phyloP scores from a whole-genome alignment of 2,329 filamentous ascomycete species.

The Xylariaceae sp. region DNA sequence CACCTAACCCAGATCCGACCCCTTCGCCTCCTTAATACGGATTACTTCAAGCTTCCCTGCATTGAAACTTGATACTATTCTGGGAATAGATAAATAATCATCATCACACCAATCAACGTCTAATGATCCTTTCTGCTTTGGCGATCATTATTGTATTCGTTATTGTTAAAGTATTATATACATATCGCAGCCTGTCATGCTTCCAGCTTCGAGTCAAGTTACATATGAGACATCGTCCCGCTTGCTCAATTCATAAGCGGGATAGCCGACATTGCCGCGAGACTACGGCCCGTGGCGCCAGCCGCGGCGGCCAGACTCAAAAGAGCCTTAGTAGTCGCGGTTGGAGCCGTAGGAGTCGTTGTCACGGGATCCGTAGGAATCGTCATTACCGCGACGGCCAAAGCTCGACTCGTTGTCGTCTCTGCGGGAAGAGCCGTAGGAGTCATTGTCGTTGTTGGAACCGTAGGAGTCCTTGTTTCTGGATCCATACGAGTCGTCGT shows the following conservation, averaged over 20 bases:
- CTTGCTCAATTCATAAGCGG: conserved; percentile 2
- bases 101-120: too few relatives aligned
- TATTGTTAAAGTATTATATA: too few relatives aligned
- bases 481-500: conserved; percentile 7
- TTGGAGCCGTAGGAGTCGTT: conserved; percentile 18
- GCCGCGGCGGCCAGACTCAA: conserved; percentile 8
- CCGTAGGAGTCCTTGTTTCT: conserved; percentile 18
- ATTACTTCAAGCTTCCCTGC: too few relatives aligned
- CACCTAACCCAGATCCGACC: too few relatives aligned
- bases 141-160: too few relatives aligned
- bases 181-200: too few relatives aligned
- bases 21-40: too few relatives aligned
- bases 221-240: background rate
- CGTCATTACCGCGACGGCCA: conserved; percentile 8
- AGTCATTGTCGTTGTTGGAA: conserved; percentile 11
- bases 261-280: background rate
- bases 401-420: conserved; percentile 10
- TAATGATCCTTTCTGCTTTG: too few relatives aligned
- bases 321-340: conserved; percentile 7
- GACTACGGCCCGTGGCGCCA: background rate
- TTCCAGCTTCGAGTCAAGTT: too few relatives aligned
- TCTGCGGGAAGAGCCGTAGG: conserved; percentile 15
- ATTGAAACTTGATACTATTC: too few relatives aligned
- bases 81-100: too few relatives aligned
- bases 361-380: conserved; percentile 14